Evolutionary conservation across 2,329 filamentous ascomycete species (phyloP), one percentile per base, ranked within the genome.

Genomic region (Coniochaeta pulveracea): DNA sequence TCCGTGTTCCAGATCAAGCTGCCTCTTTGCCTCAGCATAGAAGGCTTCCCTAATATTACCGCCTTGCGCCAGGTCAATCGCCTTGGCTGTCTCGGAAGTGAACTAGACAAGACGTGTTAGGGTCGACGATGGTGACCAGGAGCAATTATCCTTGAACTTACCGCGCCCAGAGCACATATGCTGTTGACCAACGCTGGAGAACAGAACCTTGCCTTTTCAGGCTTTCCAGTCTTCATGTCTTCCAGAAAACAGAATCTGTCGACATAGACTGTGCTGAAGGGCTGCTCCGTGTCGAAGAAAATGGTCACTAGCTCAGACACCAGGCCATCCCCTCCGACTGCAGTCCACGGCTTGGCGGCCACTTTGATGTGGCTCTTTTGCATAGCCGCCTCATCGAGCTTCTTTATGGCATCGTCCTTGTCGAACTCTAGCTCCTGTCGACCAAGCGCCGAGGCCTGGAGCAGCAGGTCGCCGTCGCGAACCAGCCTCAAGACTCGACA

Each of bases 1-100:
- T 12, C 36, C 36, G 10, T 21, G 11, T 19, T 37, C 36, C 10
- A 26, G 32, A n/a, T 37, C 36, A 3, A 37, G 32, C 6, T 31
- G 26, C 17, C n/a, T 34, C 16, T 37, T 37, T 3, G 36, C 36
- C 27, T 37, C 32, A 14, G 17, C 19, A 9, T 24, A 27, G 28
- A 37, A 37, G 10, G 23, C 15, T 12, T 34, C 21, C 11, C 26
- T 12, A 3, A 35, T n/a, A 19, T 34, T 28, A 16, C 30, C 30
- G 14, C 30, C 30, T 8, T 19, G n/a, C 6, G 22, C 15, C n/a
- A 8, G 19, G 21, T 33, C 30, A 12, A 33, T 19, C 4, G 19
- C 19, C 9, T 33, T 33, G 10, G 30, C 30, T 2, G 19, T 33
- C 6, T 24, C 10, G 8, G 30, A 33, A 4, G 30, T 33, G 19